Evolutionary conservation across 2,329 filamentous ascomycete genomes (phyloP).

Genomic region (Diplodia intermedia): DNA sequence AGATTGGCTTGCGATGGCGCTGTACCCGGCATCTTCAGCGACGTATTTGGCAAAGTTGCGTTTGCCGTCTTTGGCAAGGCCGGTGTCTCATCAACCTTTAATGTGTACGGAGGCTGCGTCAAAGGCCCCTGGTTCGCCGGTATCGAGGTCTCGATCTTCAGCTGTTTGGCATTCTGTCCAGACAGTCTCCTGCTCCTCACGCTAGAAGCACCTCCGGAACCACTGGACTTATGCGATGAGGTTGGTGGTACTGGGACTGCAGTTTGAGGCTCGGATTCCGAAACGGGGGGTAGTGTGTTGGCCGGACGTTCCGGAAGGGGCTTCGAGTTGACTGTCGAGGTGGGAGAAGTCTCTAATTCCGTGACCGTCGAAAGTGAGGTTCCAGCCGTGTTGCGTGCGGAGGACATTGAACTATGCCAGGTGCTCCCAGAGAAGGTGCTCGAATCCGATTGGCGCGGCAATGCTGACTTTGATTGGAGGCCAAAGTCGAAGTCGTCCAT

Average conservation of each 20-base stretch:
- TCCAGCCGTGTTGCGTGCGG: constrained; percentile 72
- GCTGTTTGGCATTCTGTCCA: constrained; percentile 77
- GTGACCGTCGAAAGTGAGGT: constrained; percentile 75
- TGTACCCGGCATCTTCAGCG: constrained; percentile 40
- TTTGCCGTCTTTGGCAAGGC: constrained; percentile 47
- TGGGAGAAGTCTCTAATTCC: constrained; percentile 54
- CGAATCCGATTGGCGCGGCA: constrained; percentile 81
- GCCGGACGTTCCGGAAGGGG: constrained; percentile 17
- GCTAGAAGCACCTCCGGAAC: constrained; percentile 44
- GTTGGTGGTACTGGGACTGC: constrained; percentile 36
- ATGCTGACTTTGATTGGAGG: constrained; percentile 68
- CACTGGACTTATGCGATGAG: constrained; percentile 37
- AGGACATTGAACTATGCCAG: constrained; percentile 80
- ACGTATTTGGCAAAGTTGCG: constrained; percentile 39
- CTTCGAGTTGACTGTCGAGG: constrained; percentile 32
- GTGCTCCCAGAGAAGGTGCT: constrained; percentile 76
- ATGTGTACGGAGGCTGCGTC: constrained; percentile 38
- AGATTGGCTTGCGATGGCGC: constrained; percentile 34
- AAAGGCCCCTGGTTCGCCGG: constrained; percentile 25
- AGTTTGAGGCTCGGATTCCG: constrained; percentile 22
- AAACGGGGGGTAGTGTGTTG: constrained; percentile 6
- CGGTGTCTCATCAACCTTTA: constrained; percentile 39
- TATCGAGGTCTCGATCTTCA: constrained; percentile 82
- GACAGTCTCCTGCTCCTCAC: constrained; percentile 81
- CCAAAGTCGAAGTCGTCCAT: constrained; percentile 84